phyloP scores from a whole-genome alignment of 2,329 filamentous ascomycete species.

The Colletotrichum sp. region DNA sequence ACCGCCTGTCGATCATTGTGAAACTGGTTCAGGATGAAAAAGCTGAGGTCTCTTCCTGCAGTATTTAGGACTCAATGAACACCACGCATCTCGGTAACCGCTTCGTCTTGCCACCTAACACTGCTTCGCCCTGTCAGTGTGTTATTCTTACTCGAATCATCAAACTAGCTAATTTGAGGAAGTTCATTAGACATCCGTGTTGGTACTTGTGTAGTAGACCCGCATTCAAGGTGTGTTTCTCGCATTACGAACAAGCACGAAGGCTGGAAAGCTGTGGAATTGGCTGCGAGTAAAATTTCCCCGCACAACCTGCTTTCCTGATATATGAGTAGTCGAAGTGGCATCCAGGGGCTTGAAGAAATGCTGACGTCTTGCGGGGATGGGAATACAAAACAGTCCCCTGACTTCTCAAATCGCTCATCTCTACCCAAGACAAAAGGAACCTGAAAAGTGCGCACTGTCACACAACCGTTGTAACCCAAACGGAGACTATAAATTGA shows the following conservation, averaged over 20 bases:
- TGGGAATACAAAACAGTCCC: fast-evolving
- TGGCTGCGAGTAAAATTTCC: background rate
- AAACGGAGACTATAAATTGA: too few relatives aligned
- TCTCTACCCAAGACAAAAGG: background rate
- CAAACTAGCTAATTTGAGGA: too few relatives aligned
- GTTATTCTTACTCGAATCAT: background rate
- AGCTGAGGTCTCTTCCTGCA: background rate
- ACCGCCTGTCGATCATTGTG: fast-evolving
- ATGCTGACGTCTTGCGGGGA: too few relatives aligned
- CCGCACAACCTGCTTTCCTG: background rate
- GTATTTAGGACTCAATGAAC: fast-evolving
- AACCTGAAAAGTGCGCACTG: background rate
- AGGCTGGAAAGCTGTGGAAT: fast-evolving
- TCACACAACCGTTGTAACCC: background rate
- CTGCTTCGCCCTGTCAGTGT: background rate
- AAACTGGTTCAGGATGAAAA: too few relatives aligned
- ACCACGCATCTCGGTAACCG: background rate
- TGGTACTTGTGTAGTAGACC: too few relatives aligned
- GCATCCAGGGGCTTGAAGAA: background rate
- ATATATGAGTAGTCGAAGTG: background rate
- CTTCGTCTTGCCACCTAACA: background rate
- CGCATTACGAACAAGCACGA: background rate
- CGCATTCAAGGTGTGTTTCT: background rate
- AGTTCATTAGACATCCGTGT: too few relatives aligned
- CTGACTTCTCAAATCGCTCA: background rate